Evolutionary conservation across 805 yeast species (phyloP), one percentile per base, ranked within the genome.

Genomic region (Cyberlindnera amylophila): DNA sequence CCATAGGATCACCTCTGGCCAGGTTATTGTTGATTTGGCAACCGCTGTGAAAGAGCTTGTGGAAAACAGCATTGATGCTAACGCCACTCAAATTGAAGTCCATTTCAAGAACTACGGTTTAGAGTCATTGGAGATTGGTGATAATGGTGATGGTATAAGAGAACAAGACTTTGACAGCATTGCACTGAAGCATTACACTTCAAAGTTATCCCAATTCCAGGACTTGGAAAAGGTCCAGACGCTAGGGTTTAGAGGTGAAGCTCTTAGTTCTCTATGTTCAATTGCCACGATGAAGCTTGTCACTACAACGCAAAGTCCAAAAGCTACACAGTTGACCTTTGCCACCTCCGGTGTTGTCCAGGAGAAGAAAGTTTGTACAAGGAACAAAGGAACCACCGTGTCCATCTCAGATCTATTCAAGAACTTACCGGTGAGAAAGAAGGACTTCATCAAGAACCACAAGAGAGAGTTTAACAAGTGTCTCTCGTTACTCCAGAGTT

Each of bases 51-150:
- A 91, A 58, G 99, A 91, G 59, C 65, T 90, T 2, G 71, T 93
- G 3, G 99, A 91, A 55, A 91, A 91, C 59, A 68, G 93, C 24
- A 65, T 91, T 6, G 99, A 93, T 64, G 93, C 97, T 0, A 62
- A 71, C 17, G 75, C 93, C 9, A 69, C 75, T 0, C 76, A 75
- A 39, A 70, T 93, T 24, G 95, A 87, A 37, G 66, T 91, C 13
- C 66, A 67, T 2, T 78, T 91, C 53, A 70, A 70, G 52, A 79
- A 87, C 50, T 75, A 84, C 60, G 97, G 97, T 1, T 51, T 82
- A 9, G 89, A 82, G 28, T 69, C 79, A 0, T 64, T 93, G 15
- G 88, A 85, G 54, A 71, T 86, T 6, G 58, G 61, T 18, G 95
- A 86, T 59, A 74, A 85, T 54, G 93, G 93, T 0, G 59, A 58